These are phyloP conservation scores for Aspergillus egyptiacus DNA, from an alignment of 495 filamentous ascomycete species.

Conservation along the genomic window DNA sequence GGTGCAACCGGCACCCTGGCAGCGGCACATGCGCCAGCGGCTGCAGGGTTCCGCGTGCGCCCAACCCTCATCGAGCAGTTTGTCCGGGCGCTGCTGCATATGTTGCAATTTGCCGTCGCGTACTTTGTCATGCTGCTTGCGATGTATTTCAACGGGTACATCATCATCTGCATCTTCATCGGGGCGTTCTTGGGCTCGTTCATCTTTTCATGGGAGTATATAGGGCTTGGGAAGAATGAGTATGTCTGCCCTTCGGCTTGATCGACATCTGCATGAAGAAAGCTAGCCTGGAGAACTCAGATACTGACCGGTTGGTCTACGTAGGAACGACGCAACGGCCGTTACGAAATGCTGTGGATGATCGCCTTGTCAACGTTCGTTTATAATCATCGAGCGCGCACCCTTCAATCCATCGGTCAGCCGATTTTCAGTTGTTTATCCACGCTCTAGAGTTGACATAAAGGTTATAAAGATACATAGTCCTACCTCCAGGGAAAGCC, in stretches of 20 bases:
- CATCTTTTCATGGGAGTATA: conserved; percentile 52
- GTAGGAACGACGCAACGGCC: conserved; percentile 32
- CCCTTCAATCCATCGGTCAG: no score
- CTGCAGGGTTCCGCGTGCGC: conserved; percentile 27
- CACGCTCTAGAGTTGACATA: no score
- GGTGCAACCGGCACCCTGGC: not conserved
- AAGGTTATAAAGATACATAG: no score
- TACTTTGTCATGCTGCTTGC: conserved; percentile 69
- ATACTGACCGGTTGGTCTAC: not conserved
- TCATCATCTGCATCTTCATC: conserved; percentile 58
- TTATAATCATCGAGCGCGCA: no score
- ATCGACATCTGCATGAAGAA: not conserved
- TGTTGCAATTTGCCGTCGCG: conserved; percentile 61
- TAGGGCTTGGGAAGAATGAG: conserved; percentile 14
- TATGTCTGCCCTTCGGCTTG: conserved; percentile 9
- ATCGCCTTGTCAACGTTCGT: no score
- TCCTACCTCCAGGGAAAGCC: no score
- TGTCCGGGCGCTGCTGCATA: conserved; percentile 57
- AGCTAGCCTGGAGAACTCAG: not conserved
- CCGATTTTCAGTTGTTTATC: no score
- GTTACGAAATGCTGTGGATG: conserved; percentile 35
- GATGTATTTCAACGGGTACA: conserved; percentile 62
- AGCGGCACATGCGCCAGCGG: not conserved
- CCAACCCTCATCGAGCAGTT: conserved; percentile 52
- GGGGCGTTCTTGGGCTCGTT: conserved; percentile 57